Percentiles rank a stretch among this genome's conserved stretches.
phyloP scores from a whole-genome alignment of 306 rosid genomes.

The Cucumis melo region DNA sequence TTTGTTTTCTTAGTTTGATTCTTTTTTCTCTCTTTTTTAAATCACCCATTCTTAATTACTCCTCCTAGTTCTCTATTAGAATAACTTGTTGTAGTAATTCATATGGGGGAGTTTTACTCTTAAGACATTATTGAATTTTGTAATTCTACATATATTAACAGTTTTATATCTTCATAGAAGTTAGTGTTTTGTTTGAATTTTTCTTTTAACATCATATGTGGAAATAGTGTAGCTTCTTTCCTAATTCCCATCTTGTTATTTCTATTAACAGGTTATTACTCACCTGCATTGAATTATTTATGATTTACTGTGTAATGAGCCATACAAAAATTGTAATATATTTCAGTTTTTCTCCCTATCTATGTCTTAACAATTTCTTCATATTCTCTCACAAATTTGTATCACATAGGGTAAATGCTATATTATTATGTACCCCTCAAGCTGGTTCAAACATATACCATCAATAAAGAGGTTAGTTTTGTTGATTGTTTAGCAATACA shows the following conservation, averaged over 20 bases:
- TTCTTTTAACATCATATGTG: not conserved
- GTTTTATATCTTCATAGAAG: not conserved
- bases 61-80: not conserved
- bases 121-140: not conserved
- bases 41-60: slow-evolving; percentile 1
- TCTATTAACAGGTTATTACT: not conserved
- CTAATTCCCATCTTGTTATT: not conserved
- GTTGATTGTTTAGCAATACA: no score
- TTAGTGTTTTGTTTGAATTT: not conserved
- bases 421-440: no score
- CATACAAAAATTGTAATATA: not conserved
- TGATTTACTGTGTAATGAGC: not conserved
- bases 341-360: not conserved
- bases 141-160: not conserved
- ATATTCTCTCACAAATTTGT: not conserved
- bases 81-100: not conserved
- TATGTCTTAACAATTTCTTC: not conserved
- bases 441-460: no score
- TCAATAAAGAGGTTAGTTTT: no score
- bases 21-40: not conserved
- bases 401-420: not conserved
- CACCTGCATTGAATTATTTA: not conserved
- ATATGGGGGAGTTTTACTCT: not conserved
- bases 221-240: not conserved
- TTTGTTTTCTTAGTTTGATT: not conserved